Conservation (phyloP, 768 basidiomycete species). For the Phaeotremella fagi region DNA sequence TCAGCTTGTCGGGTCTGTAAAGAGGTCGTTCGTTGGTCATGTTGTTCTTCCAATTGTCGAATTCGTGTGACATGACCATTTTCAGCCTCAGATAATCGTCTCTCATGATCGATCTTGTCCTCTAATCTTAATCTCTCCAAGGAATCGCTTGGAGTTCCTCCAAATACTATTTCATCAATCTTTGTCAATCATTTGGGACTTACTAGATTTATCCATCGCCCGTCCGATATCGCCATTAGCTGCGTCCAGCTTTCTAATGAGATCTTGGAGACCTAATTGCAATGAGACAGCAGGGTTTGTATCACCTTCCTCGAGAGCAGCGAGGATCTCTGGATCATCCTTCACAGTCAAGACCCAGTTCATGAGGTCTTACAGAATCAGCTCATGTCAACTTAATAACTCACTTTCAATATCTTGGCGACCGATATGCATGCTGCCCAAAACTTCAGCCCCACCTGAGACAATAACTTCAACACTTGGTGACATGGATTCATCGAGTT, state of each 20-base stretch:
- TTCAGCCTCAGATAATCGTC: constrained; percentile 59
- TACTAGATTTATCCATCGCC: constrained; percentile 77
- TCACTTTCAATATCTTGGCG: constrained; percentile 67
- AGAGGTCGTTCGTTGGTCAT: constrained; percentile 13
- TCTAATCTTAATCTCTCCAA: constrained; percentile 62
- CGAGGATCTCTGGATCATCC: constrained; percentile 28
- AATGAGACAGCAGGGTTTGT: constrained; percentile 60
- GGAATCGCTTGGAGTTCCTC: constrained; percentile 52
- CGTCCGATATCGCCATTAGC: constrained; percentile 76
- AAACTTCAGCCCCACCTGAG: constrained; percentile 58
- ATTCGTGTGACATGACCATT: constrained; percentile 16
- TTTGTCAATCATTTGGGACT: constrained; percentile 45
- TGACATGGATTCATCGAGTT: constrained; percentile 69
- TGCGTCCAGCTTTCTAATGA: constrained; percentile 70
- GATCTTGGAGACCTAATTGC: constrained; percentile 61
- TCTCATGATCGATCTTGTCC: constrained; percentile 58
- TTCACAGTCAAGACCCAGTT: constrained; percentile 21
- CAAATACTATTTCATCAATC: too few relatives aligned
- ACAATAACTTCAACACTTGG: constrained; percentile 76
- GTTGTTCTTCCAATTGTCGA: constrained; percentile 16
- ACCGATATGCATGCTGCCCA: constrained; percentile 60
- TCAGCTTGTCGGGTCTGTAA: constrained; percentile 31
- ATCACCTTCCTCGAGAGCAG: constrained; percentile 12
- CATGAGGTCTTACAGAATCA: constrained; percentile 24
- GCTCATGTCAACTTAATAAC: constrained; percentile 19